Evolutionary conservation across 176 grass and related monocot species (phyloP), one percentile per base, ranked within the genome.

Genomic region (Thinopyrum elongatum): DNA sequence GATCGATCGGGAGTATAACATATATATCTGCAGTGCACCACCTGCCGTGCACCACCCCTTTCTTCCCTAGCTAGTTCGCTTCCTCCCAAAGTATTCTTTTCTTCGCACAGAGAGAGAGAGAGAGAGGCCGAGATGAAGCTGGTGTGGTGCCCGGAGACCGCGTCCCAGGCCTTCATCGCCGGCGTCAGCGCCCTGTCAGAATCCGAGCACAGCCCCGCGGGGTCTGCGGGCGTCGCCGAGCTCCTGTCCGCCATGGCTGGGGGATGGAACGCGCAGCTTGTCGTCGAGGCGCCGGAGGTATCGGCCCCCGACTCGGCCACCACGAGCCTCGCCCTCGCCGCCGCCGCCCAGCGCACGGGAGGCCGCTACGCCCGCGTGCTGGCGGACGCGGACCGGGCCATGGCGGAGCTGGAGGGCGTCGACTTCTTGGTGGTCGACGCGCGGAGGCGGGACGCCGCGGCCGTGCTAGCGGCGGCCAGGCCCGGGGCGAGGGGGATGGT

Each of bases 361-460:
- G 79, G 86, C 1, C 67, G 88, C 30, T 93, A 90, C 70, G 39
- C 82, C 6, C 64, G 69, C 19, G 21, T 82, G 21, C 57, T 86
- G 21, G 38, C 55, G 9, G 28, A 91, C 38, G 39, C 60, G 21
- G 73, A 61, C 59, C 73, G 80, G 60, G 84, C 53, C n/a, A 94
- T 97, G 92, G 71, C 38, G 70, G 66, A 74, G 25, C 47, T 90
- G 29, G 65, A 89, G 63, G 94, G 94, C 31, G 88, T 97, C 21
- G 94, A 97, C 86, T 58, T 94, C 8, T 19, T 97, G 39, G 92
- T 97, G 17, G 83, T 97, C 7, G 92, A 97, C 84, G 86, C 69
- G 3, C 83, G 80, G 70, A 70, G 92, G 41, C 35, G 49, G 47
- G 92, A 97, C 64, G 90, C 80, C 1, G 77, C 41, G 13, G 67